These are phyloP conservation scores for Danielia reshetovae DNA, from an alignment of 805 yeast species.

Conservation along the genomic window DNA sequence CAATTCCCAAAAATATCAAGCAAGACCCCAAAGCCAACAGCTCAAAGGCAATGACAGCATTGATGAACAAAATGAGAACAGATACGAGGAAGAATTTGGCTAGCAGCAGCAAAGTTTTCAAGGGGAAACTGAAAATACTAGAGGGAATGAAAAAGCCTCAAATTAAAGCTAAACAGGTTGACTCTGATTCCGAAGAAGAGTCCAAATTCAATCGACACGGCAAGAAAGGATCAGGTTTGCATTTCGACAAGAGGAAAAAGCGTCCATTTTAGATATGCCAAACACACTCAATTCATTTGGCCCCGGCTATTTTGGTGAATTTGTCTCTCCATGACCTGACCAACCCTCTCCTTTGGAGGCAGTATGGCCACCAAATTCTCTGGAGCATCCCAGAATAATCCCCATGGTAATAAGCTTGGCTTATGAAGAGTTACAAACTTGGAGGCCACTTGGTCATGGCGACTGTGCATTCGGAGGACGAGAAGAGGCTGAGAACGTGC, in stretches of 20 bases:
- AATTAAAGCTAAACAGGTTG: neutral
- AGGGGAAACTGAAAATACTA: conserved; percentile 7
- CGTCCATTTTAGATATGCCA: conserved; percentile 16
- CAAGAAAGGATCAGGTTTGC: conserved; percentile 7
- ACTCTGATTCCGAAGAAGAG: conserved; percentile 15
- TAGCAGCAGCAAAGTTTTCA: neutral
- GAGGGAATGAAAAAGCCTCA: conserved; percentile 4
- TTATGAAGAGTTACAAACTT: no score
- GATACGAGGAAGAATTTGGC: conserved; percentile 16
- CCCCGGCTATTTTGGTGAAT: no score
- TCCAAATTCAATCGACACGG: conserved; percentile 12
- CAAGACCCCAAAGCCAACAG: conserved; percentile 10
- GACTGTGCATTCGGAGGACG: no score
- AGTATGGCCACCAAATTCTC: no score
- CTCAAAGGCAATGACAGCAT: conserved; percentile 35
- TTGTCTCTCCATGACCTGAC: no score
- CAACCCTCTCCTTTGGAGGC: no score
- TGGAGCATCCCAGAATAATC: no score
- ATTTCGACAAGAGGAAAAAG: conserved; percentile 12
- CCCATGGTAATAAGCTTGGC: no score
- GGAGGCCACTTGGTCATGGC: no score
- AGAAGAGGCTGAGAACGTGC: no score
- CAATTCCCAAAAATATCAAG: conserved; percentile 4
- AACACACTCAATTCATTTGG: no score
- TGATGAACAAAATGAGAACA: conserved; percentile 34